A percentile compares a stretch with the other conserved stretches of the same genome.
Conservation (phyloP, 2,329 filamentous ascomycete species). For the Aureobasidium uvarum region DNA sequence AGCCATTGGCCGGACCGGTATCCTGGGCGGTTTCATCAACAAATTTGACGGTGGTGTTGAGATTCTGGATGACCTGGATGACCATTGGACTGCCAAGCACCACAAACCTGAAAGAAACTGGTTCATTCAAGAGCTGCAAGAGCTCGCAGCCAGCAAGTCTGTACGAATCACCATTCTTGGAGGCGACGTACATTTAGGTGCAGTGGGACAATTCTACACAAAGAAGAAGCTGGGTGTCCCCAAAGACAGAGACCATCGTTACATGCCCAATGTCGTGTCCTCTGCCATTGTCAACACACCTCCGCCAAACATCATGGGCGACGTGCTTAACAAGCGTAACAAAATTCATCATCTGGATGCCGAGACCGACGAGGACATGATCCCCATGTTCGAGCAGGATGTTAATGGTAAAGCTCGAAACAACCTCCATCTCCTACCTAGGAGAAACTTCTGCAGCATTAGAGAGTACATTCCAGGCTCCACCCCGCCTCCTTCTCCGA, state of each 20-base stretch:
- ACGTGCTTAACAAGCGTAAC: constrained; percentile 91
- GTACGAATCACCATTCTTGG: constrained; percentile 88
- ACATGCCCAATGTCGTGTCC: constrained; percentile 94
- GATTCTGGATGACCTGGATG: constrained; percentile 86
- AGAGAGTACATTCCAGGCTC: constrained; percentile 74
- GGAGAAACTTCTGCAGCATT: constrained; percentile 95
- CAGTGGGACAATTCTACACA: constrained; percentile 91
- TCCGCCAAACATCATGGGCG: constrained; percentile 80
- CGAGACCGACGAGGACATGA: constrained; percentile 92
- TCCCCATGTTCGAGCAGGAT: constrained; percentile 85
- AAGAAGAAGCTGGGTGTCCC: constrained; percentile 72
- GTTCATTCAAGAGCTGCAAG: constrained; percentile 86
- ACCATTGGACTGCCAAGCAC: constrained; percentile 95
- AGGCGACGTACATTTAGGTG: constrained; percentile 90
- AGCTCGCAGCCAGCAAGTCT: constrained; percentile 88
- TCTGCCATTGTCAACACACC: constrained; percentile 94
- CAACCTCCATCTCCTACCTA: constrained; percentile 83
- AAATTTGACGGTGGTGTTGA: constrained; percentile 90
- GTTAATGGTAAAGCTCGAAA: constrained; percentile 87
- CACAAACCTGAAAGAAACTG: constrained; percentile 88
- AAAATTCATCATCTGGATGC: constrained; percentile 64
- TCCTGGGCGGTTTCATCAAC: constrained; percentile 78
- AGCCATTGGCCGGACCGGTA: constrained; percentile 74
- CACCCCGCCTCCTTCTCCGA: constrained; percentile 70
- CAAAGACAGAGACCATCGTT: constrained; percentile 90